A percentile compares a stretch with the other conserved stretches of the same genome.
phyloP scores from a whole-genome alignment of 805 yeast species.

The Grigorovia transvaalensis region DNA sequence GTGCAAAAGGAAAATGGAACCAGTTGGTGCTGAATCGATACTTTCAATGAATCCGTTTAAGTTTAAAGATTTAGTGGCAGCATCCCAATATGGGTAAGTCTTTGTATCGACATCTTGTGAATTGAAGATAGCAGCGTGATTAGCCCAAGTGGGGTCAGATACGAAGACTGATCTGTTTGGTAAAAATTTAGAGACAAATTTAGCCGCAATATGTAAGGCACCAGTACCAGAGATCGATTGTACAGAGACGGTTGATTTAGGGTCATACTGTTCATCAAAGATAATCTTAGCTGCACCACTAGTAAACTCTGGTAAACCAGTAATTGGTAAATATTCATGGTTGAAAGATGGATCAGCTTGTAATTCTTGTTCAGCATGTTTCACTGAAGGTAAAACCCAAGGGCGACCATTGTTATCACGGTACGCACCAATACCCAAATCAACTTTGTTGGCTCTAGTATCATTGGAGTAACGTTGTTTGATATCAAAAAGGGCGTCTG shows the following conservation, averaged over 20 bases:
- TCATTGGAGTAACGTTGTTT: slow-evolving; percentile 57
- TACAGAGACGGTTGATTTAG: slow-evolving; percentile 63
- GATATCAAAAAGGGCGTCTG: slow-evolving; percentile 80
- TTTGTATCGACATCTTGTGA: slow-evolving; percentile 56
- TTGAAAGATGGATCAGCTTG: slow-evolving; percentile 51
- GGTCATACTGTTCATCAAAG: slow-evolving; percentile 49
- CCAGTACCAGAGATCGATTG: slow-evolving; percentile 96
- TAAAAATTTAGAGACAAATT: slow-evolving; percentile 29
- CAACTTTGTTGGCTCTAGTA: slow-evolving; percentile 57
- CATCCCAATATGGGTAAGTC: slow-evolving; percentile 81
- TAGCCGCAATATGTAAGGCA: slow-evolving; percentile 83
- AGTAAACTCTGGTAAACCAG: slow-evolving; percentile 63
- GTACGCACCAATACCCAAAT: slow-evolving; percentile 89
- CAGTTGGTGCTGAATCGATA: slow-evolving; percentile 56
- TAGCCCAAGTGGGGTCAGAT: slow-evolving; percentile 96
- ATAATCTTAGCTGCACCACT: slow-evolving; percentile 64
- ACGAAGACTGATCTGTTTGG: slow-evolving; percentile 41
- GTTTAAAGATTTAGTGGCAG: slow-evolving; percentile 57
- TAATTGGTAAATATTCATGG: slow-evolving; percentile 83
- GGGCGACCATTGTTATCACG: slow-evolving; percentile 83
- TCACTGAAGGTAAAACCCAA: slow-evolving; percentile 73
- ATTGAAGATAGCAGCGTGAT: slow-evolving; percentile 77
- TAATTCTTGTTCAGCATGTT: slow-evolving; percentile 54
- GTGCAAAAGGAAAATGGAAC: slow-evolving; percentile 76
- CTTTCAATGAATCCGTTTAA: slow-evolving; percentile 55